Base-by-base conservation (phyloP, 2,329 filamentous ascomycete genomes). In the Ambrosiella beaveri region DNA sequence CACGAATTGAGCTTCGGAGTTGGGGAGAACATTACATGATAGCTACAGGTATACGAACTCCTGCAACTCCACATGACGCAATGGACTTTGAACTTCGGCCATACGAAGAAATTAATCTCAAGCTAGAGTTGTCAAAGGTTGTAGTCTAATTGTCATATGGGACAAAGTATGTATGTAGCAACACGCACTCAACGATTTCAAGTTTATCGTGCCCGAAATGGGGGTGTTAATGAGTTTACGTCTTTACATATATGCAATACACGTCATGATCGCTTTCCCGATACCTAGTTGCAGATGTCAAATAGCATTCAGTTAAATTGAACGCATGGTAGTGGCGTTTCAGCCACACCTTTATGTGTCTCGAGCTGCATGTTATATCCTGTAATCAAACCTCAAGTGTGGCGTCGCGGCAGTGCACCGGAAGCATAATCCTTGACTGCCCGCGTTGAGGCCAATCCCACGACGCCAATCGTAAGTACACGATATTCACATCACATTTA, bases 1-100 rank as follows among this genome's bases (percentile, higher is more conserved):
- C 53, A n/a, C 53, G 50, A 9, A 37, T 61, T n/a, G 57, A 61
- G 54, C 54, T 61, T 39, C 52, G 54, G 19, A 61, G 57, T 17
- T 41, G 58, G 11, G 59, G 59, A 37, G 12, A 45, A 15, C 17
- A 53, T 38, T 56, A 51, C 38, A 61, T 61, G 59, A 19, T 61
- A 11, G 57, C 37, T 9, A 61, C 59, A 12, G 57, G 56, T n/a
- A 59, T 61, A 8, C 57, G 57, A 7, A 59, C 59, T 3, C 59
- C 53, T 8, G 40, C 50, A 5, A 36, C 19, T 1, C 47, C 57
- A 9, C 36, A 53, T 6, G 57, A 56, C n/a, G 59, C 57, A 4
- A 17, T 47, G 9, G 54, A 38, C 6, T 56, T 59, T 36, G 41
- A 37, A 4, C 45, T 61, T 15, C 39, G 49, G n/a, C 36, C 56